phyloP scores from a whole-genome alignment of 192 early-diverging fungal species.

The Phycomyces nitens region DNA sequence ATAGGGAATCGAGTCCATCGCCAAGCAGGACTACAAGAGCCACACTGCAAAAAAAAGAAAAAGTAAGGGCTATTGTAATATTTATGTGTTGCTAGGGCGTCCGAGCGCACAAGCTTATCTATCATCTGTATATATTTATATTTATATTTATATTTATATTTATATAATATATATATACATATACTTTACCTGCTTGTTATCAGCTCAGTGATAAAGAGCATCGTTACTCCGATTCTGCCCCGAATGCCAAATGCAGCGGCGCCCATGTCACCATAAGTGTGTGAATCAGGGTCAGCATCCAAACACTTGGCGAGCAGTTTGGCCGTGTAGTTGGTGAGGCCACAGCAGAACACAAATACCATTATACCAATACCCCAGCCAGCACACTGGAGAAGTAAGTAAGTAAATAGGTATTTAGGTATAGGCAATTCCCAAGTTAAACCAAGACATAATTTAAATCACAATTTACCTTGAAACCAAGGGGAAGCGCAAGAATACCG shows the following conservation, averaged over 20 bases:
- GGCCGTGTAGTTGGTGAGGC: slow-evolving; percentile 53
- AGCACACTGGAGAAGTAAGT: slow-evolving; percentile 22
- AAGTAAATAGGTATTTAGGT: no score
- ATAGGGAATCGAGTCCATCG: slow-evolving; percentile 36
- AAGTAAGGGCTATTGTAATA: no score
- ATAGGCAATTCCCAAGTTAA: no score
- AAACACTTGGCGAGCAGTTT: slow-evolving; percentile 57
- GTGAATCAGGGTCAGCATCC: slow-evolving; percentile 26
- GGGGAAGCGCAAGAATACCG: slow-evolving; percentile 61
- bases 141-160: slow-evolving; percentile 3
- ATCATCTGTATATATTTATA: background rate
- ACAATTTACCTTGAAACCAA: slow-evolving; percentile 43
- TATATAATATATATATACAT: background rate
- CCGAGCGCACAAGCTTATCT: no score
- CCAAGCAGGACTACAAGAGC: slow-evolving; percentile 37
- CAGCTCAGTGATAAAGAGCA: slow-evolving; percentile 38
- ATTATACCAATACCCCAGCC: slow-evolving; percentile 59
- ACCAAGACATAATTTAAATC: no score
- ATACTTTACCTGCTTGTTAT: slow-evolving; percentile 33
- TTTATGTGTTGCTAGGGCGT: no score
- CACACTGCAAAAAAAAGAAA: slow-evolving; percentile 26
- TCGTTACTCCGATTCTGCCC: slow-evolving; percentile 25
- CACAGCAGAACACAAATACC: slow-evolving; percentile 44
- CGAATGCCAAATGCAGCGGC: slow-evolving; percentile 30
- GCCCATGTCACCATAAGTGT: slow-evolving; percentile 48